Evolutionary conservation across 345 rosid species (phyloP).

Genomic region (Cardamine resedifolia): DNA sequence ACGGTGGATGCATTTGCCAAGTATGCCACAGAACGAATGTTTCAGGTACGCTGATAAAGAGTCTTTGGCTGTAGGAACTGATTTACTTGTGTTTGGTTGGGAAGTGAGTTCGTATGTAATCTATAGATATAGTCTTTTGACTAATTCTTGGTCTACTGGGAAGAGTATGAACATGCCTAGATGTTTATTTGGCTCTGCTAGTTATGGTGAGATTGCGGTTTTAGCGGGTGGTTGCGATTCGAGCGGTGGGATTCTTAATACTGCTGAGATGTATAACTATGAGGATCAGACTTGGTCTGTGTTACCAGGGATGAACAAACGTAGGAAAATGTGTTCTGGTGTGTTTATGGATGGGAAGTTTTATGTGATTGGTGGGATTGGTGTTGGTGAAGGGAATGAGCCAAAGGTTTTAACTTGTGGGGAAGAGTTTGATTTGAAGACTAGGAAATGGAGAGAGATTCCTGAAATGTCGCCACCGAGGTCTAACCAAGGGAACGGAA

Average conservation of each 20-base stretch:
- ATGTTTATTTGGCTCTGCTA: constrained; percentile 78
- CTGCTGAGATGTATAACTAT: constrained; percentile 68
- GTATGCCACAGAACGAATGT: constrained; percentile 52
- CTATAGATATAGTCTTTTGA: constrained; percentile 54
- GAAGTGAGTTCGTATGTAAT: constrained; percentile 45
- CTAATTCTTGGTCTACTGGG: constrained; percentile 54
- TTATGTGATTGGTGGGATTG: constrained; percentile 74
- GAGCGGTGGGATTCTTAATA: constrained; percentile 49
- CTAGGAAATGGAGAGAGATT: constrained; percentile 57
- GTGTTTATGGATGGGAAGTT: constrained; percentile 82
- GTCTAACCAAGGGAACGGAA: constrained; percentile 22
- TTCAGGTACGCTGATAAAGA: constrained; percentile 62
- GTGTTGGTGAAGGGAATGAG: constrained; percentile 39
- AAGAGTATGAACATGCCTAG: constrained; percentile 57
- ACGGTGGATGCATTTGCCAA: constrained; percentile 73
- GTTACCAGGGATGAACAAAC: constrained; percentile 60
- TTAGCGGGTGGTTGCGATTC: constrained; percentile 81
- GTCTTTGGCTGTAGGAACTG: constrained; percentile 63
- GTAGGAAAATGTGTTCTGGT: constrained; percentile 78
- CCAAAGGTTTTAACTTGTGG: constrained; percentile 46
- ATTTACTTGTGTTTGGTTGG: constrained; percentile 65
- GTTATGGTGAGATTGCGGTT: constrained; percentile 61
- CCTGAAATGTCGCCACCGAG: constrained; percentile 60
- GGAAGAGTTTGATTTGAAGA: constrained; percentile 67
- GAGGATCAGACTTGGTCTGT: constrained; percentile 56